Evolutionary conservation across 2,329 filamentous ascomycete species (phyloP).

Genomic region (Amauroascus niger): DNA sequence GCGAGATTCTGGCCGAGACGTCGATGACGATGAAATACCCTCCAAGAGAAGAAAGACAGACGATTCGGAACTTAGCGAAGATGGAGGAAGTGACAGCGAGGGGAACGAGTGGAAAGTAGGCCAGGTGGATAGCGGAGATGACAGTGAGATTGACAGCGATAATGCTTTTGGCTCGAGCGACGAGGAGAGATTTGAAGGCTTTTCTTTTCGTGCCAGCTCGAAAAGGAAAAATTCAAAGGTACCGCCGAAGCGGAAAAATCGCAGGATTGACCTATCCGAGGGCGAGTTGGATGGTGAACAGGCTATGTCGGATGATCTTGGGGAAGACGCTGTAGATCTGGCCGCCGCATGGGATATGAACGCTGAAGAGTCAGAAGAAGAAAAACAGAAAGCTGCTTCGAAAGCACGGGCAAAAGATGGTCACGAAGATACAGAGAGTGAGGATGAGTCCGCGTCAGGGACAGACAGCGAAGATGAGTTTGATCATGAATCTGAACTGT

Average conservation of each 20-base stretch:
- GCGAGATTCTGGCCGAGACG: conserved; percentile 31
- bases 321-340: conserved; percentile 54
- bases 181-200: conserved; percentile 73
- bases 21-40: conserved; percentile 25
- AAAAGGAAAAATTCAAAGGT: conserved; percentile 25
- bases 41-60: conserved; percentile 39
- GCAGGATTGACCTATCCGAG: conserved; percentile 43
- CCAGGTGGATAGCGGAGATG: conserved; percentile 55
- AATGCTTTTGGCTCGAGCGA: conserved; percentile 86
- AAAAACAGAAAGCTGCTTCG: conserved; percentile 20
- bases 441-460: conserved; percentile 39
- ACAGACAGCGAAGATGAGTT: conserved; percentile 38
- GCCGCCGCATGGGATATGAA: conserved; percentile 52
- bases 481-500: conserved; percentile 41
- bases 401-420: conserved; percentile 27
- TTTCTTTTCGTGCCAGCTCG: conserved; percentile 56
- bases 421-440: conserved; percentile 26
- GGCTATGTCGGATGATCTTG: conserved; percentile 43
- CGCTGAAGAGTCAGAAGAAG: conserved; percentile 41
- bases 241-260: conserved; percentile 16
- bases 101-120: conserved; percentile 80
- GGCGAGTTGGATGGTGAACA: conserved; percentile 35
- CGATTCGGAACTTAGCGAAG: conserved; percentile 46
- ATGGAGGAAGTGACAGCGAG: conserved; percentile 73
- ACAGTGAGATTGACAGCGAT: conserved; percentile 61